Percentiles rank a stretch among this genome's conserved stretches.
Conservation (phyloP, 768 basidiomycete genomes). For the Pulveroboletus sp. region DNA sequence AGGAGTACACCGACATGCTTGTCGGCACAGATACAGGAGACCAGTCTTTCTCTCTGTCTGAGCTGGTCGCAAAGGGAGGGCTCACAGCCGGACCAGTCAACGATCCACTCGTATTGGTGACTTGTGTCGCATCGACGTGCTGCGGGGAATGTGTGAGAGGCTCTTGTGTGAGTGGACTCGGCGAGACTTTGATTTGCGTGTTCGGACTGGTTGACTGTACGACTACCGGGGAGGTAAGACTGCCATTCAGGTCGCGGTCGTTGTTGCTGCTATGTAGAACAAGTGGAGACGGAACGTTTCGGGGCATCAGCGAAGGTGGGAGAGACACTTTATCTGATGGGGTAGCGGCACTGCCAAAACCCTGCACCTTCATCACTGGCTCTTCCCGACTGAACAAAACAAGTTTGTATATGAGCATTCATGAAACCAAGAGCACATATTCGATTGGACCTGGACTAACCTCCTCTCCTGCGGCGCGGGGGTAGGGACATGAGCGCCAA, state of each 20-base stretch:
- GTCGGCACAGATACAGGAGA: constrained; percentile 7
- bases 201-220: constrained; percentile 38
- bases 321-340: constrained; percentile 8
- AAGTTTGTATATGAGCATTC: not conserved
- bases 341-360: not conserved
- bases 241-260: constrained; percentile 1
- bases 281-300: constrained; percentile 18
- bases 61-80: constrained; percentile 7
- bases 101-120: not conserved
- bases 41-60: constrained; percentile 19
- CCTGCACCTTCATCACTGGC: constrained; percentile 9
- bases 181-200: constrained; percentile 26
- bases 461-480: constrained; percentile 7
- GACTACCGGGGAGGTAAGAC: constrained; percentile 2
- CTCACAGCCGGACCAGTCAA: constrained; percentile 10
- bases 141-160: constrained; percentile 7
- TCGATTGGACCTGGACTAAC: constrained; percentile 8
- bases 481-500: constrained; percentile 37
- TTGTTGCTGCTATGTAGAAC: constrained; percentile 4
- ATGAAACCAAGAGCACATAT: not conserved
- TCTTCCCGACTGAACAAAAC: constrained; percentile 20
- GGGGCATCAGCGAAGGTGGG: constrained; percentile 21
- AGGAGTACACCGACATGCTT: constrained; percentile 12
- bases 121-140: not conserved
- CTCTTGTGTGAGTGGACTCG: constrained; percentile 35